These are phyloP conservation scores for Peronospora belbahrii DNA, from an alignment of 352 stramenopile species.

Conservation along the genomic window DNA sequence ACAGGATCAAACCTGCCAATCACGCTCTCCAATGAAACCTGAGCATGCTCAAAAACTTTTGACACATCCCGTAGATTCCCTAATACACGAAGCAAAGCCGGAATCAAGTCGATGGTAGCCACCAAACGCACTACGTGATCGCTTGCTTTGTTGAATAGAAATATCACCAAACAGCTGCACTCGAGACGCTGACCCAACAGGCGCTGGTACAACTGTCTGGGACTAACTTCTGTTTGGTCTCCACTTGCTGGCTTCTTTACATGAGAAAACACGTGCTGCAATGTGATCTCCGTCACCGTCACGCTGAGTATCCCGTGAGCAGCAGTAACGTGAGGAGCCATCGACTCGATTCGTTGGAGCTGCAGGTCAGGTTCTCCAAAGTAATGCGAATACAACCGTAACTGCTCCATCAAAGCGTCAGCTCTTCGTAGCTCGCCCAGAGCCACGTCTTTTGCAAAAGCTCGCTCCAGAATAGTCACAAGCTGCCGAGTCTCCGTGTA, in stretches of 20 bases:
- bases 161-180: slow-evolving; percentile 4
- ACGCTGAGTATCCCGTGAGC: slow-evolving; percentile 10
- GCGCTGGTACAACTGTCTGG: not conserved
- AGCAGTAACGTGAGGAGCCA: slow-evolving; percentile 6
- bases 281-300: slow-evolving; percentile 16
- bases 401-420: slow-evolving; percentile 10
- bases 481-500: slow-evolving; percentile 3
- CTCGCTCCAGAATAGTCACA: slow-evolving; percentile 3
- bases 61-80: slow-evolving; percentile 3
- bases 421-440: slow-evolving; percentile 12
- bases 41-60: slow-evolving; percentile 4
- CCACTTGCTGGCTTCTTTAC: not conserved
- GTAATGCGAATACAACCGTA: slow-evolving; percentile 7
- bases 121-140: slow-evolving; percentile 8
- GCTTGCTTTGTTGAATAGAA: slow-evolving; percentile 8
- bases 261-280: slow-evolving; percentile 8
- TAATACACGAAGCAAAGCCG: slow-evolving; percentile 4
- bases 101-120: slow-evolving; percentile 1
- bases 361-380: slow-evolving; percentile 10
- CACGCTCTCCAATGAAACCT: slow-evolving; percentile 1
- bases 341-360: slow-evolving; percentile 10
- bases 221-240: not conserved
- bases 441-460: slow-evolving; percentile 6
- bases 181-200: slow-evolving; percentile 14
- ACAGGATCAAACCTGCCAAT: not conserved